Conservation (phyloP, 345 rosid genomes). For the Arabis hirsuta region DNA sequence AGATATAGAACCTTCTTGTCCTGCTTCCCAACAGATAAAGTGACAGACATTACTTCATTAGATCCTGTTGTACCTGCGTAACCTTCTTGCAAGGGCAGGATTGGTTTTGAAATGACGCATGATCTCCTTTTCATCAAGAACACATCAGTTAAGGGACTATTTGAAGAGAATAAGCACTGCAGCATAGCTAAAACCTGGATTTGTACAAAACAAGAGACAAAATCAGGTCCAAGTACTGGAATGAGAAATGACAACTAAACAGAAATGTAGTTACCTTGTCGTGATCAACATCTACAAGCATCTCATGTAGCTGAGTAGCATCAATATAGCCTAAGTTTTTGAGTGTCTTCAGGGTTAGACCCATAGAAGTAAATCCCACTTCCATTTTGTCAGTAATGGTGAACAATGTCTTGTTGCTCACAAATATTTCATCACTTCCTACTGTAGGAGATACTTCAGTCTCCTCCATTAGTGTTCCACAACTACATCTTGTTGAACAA, state of each 20-base stretch:
- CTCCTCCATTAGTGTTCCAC: neutral
- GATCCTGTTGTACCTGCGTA: neutral
- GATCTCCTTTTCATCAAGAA: neutral
- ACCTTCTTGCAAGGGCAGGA: too few relatives aligned
- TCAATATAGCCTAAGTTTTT: neutral
- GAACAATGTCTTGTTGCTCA: neutral
- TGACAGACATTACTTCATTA: neutral
- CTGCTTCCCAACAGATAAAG: neutral
- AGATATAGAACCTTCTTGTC: constrained; percentile 8
- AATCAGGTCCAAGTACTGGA: neutral
- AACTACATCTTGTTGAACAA: neutral
- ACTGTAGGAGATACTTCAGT: accelerated
- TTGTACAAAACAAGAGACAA: too few relatives aligned
- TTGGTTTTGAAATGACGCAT: neutral
- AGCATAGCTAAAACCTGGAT: constrained; percentile 8
- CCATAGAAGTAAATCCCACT: neutral
- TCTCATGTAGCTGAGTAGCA: neutral
- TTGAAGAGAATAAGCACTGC: neutral
- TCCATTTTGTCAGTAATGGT: constrained; percentile 11
- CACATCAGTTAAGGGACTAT: constrained; percentile 21
- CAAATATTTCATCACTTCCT: neutral
- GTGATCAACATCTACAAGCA: neutral
- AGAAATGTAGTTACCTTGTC: constrained; percentile 1
- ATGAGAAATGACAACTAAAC: neutral
- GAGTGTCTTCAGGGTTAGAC: neutral